A percentile compares a stretch with the other conserved stretches of the same genome.
phyloP scores from a whole-genome alignment of 305 asterid species.

The Rubia peregrina region DNA sequence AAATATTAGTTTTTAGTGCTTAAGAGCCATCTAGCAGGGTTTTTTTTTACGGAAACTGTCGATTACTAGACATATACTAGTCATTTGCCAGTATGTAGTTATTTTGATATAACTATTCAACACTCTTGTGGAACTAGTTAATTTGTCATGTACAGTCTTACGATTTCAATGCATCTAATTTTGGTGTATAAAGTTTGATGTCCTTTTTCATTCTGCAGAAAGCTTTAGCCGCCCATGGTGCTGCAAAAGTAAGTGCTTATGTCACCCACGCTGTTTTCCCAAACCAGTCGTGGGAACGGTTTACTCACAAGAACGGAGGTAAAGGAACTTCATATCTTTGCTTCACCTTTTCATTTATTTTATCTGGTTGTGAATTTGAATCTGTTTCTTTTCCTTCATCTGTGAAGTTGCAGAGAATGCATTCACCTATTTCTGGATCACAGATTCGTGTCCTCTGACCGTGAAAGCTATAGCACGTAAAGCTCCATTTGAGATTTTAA shows the following conservation, averaged over 20 bases:
- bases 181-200: not conserved
- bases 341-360: not conserved
- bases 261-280: constrained; percentile 97
- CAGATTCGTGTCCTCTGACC: constrained; percentile 82
- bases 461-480: constrained; percentile 53
- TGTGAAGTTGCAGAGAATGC: constrained; percentile 40
- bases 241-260: constrained; percentile 92
- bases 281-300: constrained; percentile 76
- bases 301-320: constrained; percentile 71
- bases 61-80: not conserved
- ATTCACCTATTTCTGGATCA: constrained; percentile 82
- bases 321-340: constrained; percentile 8
- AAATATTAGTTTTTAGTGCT: not conserved
- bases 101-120: not conserved
- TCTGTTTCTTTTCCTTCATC: constrained; percentile 3
- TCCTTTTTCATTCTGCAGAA: constrained; percentile 41
- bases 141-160: not conserved
- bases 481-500: constrained; percentile 82
- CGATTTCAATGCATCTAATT: not conserved
- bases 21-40: not conserved
- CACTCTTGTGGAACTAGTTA: no score
- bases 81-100: not conserved
- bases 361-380: not conserved
- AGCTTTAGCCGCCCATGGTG: constrained; percentile 93
- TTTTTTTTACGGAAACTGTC: not conserved